phyloP scores from a whole-genome alignment of 192 early-diverging fungal species.

The Coemansia sp. region DNA sequence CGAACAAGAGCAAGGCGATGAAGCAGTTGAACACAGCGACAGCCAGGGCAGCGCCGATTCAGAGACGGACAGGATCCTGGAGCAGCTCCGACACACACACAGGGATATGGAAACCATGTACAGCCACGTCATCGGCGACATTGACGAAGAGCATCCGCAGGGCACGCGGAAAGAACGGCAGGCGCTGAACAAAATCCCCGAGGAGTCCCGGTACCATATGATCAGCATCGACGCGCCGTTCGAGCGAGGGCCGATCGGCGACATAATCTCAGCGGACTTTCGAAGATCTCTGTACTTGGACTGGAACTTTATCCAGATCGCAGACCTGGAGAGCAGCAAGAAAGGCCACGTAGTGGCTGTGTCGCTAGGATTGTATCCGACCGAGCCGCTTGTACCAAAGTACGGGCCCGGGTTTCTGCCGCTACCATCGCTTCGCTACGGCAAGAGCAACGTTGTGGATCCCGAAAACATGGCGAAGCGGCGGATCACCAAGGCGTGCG shows the following conservation, averaged over 20 bases:
- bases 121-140: conserved; percentile 32
- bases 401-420: background rate
- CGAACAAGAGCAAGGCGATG: background rate
- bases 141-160: conserved; percentile 14
- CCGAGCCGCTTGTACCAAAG: conserved; percentile 15
- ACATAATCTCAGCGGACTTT: conserved; percentile 40
- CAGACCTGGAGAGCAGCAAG: conserved; percentile 16
- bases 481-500: background rate
- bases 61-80: conserved; percentile 26
- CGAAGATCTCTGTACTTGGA: conserved; percentile 25
- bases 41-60: background rate
- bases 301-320: conserved; percentile 25
- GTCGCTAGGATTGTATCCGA: conserved; percentile 37
- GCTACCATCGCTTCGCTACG: background rate
- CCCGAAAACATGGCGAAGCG: background rate
- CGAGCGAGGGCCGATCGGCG: conserved; percentile 22
- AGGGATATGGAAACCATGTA: conserved; percentile 44
- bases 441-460: background rate
- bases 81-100: conserved; percentile 35
- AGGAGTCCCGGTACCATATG: conserved; percentile 45
- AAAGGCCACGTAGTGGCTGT: background rate
- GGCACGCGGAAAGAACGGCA: conserved; percentile 26
- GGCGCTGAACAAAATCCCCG: conserved; percentile 24
- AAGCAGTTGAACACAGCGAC: background rate
- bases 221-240: conserved; percentile 47